A percentile compares a stretch with the other conserved stretches of the same genome.
These are phyloP conservation scores for Castanea crenata DNA, from an alignment of 306 rosid genomes.

Conservation along the genomic window DNA sequence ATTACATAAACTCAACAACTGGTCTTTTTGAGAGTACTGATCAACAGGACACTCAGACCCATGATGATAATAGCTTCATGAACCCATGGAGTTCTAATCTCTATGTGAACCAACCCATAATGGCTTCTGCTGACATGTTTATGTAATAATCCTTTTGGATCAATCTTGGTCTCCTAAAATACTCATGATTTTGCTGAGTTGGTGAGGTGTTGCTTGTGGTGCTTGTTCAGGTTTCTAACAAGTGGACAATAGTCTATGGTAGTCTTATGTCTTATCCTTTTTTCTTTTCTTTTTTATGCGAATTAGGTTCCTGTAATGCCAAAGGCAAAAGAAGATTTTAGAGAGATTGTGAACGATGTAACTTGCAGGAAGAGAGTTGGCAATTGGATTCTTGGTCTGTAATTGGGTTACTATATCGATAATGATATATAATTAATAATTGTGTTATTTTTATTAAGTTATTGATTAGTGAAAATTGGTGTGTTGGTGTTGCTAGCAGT, in stretches of 20 bases:
- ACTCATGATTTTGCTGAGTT: background rate
- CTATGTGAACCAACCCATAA: conserved; percentile 40
- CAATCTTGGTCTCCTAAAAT: background rate
- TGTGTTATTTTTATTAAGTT: background rate
- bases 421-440: background rate
- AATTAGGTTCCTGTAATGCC: background rate
- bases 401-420: background rate
- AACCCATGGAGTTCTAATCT: conserved; percentile 36
- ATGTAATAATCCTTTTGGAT: conserved; percentile 27
- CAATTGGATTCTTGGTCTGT: background rate
- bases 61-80: conserved; percentile 32
- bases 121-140: conserved; percentile 39
- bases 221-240: too few relatives aligned
- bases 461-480: background rate
- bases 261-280: too few relatives aligned
- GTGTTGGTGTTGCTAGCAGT: too few relatives aligned
- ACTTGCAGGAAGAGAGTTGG: background rate
- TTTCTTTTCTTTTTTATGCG: too few relatives aligned
- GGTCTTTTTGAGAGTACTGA: background rate
- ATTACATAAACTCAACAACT: conserved; percentile 46
- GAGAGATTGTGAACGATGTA: background rate
- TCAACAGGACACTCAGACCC: conserved; percentile 16
- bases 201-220: background rate
- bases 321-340: background rate
- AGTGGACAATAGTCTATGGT: background rate